Evolutionary conservation across 2,329 filamentous ascomycete species (phyloP).

Genomic region (Lachnellula suecica): DNA sequence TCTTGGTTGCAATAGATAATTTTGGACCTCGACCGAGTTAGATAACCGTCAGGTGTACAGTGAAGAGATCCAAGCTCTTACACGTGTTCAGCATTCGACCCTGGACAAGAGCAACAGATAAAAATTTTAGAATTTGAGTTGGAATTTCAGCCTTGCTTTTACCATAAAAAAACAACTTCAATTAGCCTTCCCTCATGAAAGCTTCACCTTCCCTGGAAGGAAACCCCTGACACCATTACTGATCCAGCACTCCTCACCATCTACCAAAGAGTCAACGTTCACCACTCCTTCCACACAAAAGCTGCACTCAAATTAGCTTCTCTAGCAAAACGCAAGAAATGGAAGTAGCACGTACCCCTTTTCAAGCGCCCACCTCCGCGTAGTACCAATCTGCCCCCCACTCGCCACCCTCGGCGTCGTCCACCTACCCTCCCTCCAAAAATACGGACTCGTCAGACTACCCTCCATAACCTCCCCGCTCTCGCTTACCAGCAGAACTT

Average conservation of each 20-base stretch:
- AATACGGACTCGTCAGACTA: slow-evolving; percentile 78
- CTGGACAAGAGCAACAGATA: too few relatives aligned
- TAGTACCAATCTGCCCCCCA: slow-evolving; percentile 82
- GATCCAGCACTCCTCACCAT: slow-evolving; percentile 81
- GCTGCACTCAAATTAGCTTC: slow-evolving; percentile 34
- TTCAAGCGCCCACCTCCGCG: slow-evolving; percentile 78
- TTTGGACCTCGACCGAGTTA: too few relatives aligned
- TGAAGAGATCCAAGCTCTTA: too few relatives aligned
- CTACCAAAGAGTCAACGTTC: slow-evolving; percentile 54
- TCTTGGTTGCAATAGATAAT: too few relatives aligned
- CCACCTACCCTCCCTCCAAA: slow-evolving; percentile 73
- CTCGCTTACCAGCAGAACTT: slow-evolving; percentile 73
- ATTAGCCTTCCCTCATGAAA: slow-evolving; percentile 12
- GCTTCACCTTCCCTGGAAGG: slow-evolving; percentile 43
- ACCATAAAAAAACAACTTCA: too few relatives aligned
- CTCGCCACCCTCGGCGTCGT: slow-evolving; percentile 75
- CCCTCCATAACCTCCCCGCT: slow-evolving; percentile 78
- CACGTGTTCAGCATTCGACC: too few relatives aligned
- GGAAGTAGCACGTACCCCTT: slow-evolving; percentile 45
- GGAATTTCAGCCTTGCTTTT: neutral
- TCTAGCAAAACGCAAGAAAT: neutral
- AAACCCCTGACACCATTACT: slow-evolving; percentile 89
- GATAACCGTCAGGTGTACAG: too few relatives aligned
- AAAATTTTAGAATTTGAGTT: too few relatives aligned
- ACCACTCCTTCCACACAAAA: slow-evolving; percentile 68